Base-by-base conservation (phyloP, 768 basidiomycete species). In the Pleurotus pulmonarius region DNA sequence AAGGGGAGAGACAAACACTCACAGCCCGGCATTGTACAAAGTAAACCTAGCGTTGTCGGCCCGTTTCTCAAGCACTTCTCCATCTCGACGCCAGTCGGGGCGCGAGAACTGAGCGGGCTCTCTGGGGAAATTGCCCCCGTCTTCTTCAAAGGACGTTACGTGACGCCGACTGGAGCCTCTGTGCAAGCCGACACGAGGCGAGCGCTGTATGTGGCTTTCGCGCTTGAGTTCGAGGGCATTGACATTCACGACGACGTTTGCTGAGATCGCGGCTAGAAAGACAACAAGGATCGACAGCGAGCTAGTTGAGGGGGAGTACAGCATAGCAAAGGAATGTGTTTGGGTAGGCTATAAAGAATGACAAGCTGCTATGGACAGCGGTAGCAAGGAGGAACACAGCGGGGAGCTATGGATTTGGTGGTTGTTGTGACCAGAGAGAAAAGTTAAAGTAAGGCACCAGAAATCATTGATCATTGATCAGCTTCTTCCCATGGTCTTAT, bases 1-100 rank as follows among this genome's bases (percentile, higher is more conserved):
- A 12, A 44, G 51, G 57, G 58, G 56, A 34, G 41, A 11, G 26
- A 4, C 16, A 20, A 11, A 61, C 29, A 34, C 69, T 64, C 46
- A 71, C 70, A 65, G 52, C 38, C 69, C 70, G 48, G 67, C 62
- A 16, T 58, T 51, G 54, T 65, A 71, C 49, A 59, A 60, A 4
- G 67, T 64, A 56, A 69, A 67, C 12, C 57, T 55, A 9, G 68
- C 64, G 40, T 57, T 59, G 15, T 59, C 58, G 9, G 59, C 61
- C 15, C 62, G 56, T 41, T 49, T 56, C 16, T 49, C 58, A 34
- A 52, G 60, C 38, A 55, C 57, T 2, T 46, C 58, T 34, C 44
- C 45, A 24, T 53, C 39, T 15, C 51, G 37, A 22, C 51, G 51
- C 51, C 51, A 53, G 39, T 53, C 51, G 20, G 39, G 48, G 15